Percentiles rank a stretch among this genome's conserved stretches.
Conservation (phyloP, 257 asterid genomes). For the Fraxinus pennsylvanica region DNA sequence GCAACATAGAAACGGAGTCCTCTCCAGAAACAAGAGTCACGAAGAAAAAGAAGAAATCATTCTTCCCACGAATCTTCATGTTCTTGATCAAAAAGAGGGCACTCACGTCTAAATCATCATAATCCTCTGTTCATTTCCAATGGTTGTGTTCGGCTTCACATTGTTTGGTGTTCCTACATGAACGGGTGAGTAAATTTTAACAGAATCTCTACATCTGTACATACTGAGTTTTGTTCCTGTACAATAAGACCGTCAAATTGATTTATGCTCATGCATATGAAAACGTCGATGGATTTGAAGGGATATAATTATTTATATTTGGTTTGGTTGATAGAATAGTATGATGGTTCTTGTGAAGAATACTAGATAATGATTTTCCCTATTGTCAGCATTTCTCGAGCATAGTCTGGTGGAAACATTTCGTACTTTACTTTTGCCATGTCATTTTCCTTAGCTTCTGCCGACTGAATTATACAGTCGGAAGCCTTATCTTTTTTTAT, state of each 20-base stretch:
- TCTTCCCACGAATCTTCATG: slow-evolving; percentile 61
- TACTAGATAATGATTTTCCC: not conserved
- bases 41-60: slow-evolving; percentile 58
- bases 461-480: not conserved
- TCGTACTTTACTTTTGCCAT: not conserved
- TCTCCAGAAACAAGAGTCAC: slow-evolving; percentile 21
- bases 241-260: not conserved
- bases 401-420: not conserved
- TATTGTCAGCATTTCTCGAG: not conserved
- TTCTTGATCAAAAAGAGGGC: slow-evolving; percentile 48
- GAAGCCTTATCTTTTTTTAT: too few relatives aligned
- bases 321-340: not conserved
- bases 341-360: not conserved
- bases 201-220: slow-evolving; percentile 10
- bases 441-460: not conserved
- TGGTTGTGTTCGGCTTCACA: slow-evolving; percentile 13
- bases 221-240: slow-evolving; percentile 21
- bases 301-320: slow-evolving; percentile 9
- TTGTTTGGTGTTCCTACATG: slow-evolving; percentile 12
- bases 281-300: not conserved
- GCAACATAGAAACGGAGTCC: slow-evolving; percentile 58
- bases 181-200: not conserved
- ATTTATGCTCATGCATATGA: not conserved
- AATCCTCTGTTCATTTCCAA: not conserved
- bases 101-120: slow-evolving; percentile 34